Evolutionary conservation across 371 early-diverging fungal species (phyloP).

Genomic region (Rhizomucor pusillus): DNA sequence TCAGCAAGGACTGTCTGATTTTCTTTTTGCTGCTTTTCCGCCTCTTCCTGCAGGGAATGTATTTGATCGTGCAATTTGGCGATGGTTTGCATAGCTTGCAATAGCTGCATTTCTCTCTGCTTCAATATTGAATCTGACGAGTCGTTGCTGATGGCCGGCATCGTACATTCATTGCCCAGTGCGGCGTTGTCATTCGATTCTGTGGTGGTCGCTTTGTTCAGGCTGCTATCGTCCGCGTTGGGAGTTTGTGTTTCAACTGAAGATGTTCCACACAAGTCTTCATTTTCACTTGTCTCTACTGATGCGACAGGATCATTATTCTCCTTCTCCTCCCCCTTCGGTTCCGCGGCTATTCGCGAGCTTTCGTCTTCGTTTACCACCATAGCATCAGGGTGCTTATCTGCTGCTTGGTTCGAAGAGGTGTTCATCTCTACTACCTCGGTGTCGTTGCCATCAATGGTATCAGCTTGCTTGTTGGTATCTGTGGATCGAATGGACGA

Average conservation of each 20-base stretch:
- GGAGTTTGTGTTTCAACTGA: neutral
- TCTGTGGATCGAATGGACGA: neutral
- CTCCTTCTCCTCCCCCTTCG: too few species aligned
- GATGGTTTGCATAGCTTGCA: conserved; percentile 62
- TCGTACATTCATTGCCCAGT: neutral
- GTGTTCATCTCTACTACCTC: too few species aligned
- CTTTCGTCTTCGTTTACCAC: too few species aligned
- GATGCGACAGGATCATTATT: too few species aligned
- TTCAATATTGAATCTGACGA: conserved; percentile 34
- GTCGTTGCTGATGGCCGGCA: neutral
- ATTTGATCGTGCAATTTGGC: conserved; percentile 60
- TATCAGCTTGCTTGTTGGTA: neutral
- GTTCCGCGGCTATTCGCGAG: too few species aligned
- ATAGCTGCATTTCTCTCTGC: conserved; percentile 64
- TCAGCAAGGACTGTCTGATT: conserved; percentile 2
- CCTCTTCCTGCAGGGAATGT: conserved; percentile 43
- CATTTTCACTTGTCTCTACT: too few species aligned
- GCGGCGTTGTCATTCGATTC: neutral
- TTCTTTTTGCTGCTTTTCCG: conserved; percentile 20
- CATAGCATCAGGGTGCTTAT: too few species aligned
- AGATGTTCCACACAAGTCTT: too few species aligned
- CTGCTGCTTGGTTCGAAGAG: too few species aligned
- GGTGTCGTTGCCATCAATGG: neutral
- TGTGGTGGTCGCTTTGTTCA: neutral
- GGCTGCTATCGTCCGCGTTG: neutral